Base-by-base conservation (phyloP, 2,329 filamentous ascomycete species). In the Aaosphaeria arxii region DNA sequence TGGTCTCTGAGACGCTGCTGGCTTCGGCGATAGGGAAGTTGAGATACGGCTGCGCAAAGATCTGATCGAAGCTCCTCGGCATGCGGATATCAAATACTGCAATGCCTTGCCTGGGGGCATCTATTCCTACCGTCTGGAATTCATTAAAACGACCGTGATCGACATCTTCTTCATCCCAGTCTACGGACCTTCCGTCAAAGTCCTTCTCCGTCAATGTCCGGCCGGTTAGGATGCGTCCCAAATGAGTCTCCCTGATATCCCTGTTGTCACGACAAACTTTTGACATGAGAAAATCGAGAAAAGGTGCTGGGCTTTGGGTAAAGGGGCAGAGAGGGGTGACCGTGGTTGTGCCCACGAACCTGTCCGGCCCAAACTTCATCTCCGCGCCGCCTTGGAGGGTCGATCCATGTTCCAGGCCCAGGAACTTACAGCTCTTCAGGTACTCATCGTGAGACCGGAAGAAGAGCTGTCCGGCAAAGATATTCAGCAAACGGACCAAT, bases 391-490 rank as follows among this genome's bases (percentile, higher is more conserved):
- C 33, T 36, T 36, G 33, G 9, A 11, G 33, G 33, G 9, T 13
- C 13, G 9, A 9, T 36, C 33, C 13, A 36, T 9, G 33, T 36
- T 36, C 13, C 3, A 36, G 33, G 33, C 33, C 33, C 13, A 36
- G 33, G 33, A 36, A 36, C 9, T 36, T 13, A 13, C 33, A 36
- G 33, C 9, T 36, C 13, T 36, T 13, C 13, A 36, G 9, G 33
- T 36, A 36, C 33, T 36, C 33, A 13, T 9, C 33, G 33, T 36
- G 17, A 0, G 72, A 75, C 0, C 61, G 63, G 7, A 89, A 71
- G 55, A 88, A 89, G 0, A 89, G 72, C 47, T 87, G 84, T 0
- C 86, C 87, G 0, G 87, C 74, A 46, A 90, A 89, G 0, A 89
- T 66, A 39, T 86, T 85, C 0, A 89, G 73, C 47, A 81, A 73